Evolutionary conservation across 2,329 filamentous ascomycete species (phyloP).

Genomic region (Pyrenophora graminea): DNA sequence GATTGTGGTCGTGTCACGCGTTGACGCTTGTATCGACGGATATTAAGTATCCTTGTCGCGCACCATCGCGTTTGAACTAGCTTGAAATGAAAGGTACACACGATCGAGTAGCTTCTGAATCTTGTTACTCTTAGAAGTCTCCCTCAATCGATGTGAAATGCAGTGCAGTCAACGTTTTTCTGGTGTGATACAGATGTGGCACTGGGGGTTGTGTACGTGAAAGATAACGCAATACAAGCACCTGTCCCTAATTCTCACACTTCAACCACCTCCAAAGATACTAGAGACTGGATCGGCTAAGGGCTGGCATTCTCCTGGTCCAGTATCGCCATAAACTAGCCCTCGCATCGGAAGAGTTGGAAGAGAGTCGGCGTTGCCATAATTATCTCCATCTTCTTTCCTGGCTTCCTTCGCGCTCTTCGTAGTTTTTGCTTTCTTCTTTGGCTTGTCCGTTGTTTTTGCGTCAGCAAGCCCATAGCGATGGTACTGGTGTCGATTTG

Average conservation of each 20-base stretch:
- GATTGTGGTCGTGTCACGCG: conserved; percentile 13
- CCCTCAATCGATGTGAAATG: too few relatives aligned
- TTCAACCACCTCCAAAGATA: conserved; percentile 10
- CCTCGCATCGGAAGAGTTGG: neutral
- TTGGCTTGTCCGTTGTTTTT: conserved; percentile 18
- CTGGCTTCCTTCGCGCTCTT: conserved; percentile 1
- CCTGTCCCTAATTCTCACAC: neutral
- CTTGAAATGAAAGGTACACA: too few relatives aligned
- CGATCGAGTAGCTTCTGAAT: too few relatives aligned
- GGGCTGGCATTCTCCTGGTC: neutral
- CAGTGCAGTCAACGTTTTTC: too few relatives aligned
- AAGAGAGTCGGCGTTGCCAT: neutral
- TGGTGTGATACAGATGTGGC: too few relatives aligned
- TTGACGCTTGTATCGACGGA: conserved; percentile 4
- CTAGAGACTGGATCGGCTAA: neutral
- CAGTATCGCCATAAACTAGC: neutral
- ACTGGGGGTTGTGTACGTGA: too few relatives aligned
- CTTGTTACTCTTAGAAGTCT: too few relatives aligned
- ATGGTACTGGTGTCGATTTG: conserved; percentile 37
- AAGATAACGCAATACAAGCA: too few relatives aligned
- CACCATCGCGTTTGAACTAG: too few relatives aligned
- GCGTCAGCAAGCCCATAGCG: conserved; percentile 27
- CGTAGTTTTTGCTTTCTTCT: conserved; percentile 23
- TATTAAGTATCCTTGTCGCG: conserved; percentile 1
- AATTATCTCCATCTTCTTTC: neutral